phyloP scores from a whole-genome alignment of 108 stramenopile species.

The Nitzschia inconspicua region DNA sequence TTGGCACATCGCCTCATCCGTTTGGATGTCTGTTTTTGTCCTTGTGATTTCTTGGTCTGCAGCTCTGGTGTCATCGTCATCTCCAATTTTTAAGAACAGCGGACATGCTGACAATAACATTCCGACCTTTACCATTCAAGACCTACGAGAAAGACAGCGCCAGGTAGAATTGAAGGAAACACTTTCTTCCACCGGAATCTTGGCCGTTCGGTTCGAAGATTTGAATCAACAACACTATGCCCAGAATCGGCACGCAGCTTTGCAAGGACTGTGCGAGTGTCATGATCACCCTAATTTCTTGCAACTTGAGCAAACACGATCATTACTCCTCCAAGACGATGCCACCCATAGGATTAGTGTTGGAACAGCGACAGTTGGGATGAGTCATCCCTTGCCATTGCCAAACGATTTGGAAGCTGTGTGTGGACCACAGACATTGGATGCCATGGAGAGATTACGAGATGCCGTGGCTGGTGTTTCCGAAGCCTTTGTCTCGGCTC shows the following conservation, averaged over 20 bases:
- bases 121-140: constrained; percentile 32
- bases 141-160: constrained; percentile 14
- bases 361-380: constrained; percentile 56
- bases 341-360: constrained; percentile 37
- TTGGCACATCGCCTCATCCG: too few species aligned
- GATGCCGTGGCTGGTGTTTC: constrained; percentile 58
- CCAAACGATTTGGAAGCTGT: constrained; percentile 16
- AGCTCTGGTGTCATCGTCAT: too few species aligned
- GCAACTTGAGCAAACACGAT: not conserved
- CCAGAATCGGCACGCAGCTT: constrained; percentile 4
- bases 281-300: constrained; percentile 9
- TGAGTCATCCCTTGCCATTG: constrained; percentile 25
- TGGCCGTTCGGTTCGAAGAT: constrained; percentile 17
- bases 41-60: too few species aligned
- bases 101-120: too few species aligned
- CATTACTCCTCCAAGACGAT: constrained; percentile 12
- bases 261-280: constrained; percentile 34
- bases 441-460: constrained; percentile 56
- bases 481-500: constrained; percentile 37
- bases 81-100: too few species aligned
- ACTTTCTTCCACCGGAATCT: constrained; percentile 28
- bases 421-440: constrained; percentile 45
- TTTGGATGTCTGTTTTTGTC: too few species aligned
- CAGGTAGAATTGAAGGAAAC: constrained; percentile 12
- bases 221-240: not conserved